Evolutionary conservation across 345 rosid genomes (phyloP), one percentile per base, ranked within the genome.

Genomic region (Durio zibethinus): DNA sequence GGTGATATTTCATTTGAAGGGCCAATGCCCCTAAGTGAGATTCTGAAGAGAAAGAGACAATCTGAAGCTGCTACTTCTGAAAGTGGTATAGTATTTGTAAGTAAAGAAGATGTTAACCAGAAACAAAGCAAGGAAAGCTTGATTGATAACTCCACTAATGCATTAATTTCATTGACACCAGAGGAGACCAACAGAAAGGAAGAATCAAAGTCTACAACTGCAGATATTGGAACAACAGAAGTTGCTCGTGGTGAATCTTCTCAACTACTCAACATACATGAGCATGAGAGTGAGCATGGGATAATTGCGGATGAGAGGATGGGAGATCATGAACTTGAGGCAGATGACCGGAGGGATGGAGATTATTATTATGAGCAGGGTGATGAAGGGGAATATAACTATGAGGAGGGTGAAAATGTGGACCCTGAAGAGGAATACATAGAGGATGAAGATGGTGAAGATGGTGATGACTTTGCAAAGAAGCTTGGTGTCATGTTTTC

Each of bases 1-100:
- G 88, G 83, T 56, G 82, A 78, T 60, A 76, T 82, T 54, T 83
- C 97, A 10, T 94, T 94, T 80, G 89, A 90, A 73, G 95, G 94
- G 75, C 98, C 98, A 10, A 85, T 90, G 89, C 91, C 98, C 71
- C 86, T 94, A 29, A 90, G 92, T 60, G 97, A 89, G 89, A 92
- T 94, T 83, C 86, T 93, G 78, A 94, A 84, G 86, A 90, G 97
- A 73, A 93, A 94, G 85, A 86, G 90, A 85, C 89, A 82, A 50
- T 86, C 88, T 75, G 87, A 74, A 79, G 79, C 80, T 64, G 79
- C 84, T 78, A 84, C 80, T 71, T 82, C 82, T 59, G 84, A 82
- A 23, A 76, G 77, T 74, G 79, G 45, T 69, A 68, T 60, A 18
- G 50, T 80, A 67, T 76, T 81, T 16, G 36, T 29, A 53, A 75